Percentiles rank a stretch among this genome's conserved stretches.
Conservation (phyloP, 2,329 filamentous ascomycete genomes). For the Gremmenia infestans region DNA sequence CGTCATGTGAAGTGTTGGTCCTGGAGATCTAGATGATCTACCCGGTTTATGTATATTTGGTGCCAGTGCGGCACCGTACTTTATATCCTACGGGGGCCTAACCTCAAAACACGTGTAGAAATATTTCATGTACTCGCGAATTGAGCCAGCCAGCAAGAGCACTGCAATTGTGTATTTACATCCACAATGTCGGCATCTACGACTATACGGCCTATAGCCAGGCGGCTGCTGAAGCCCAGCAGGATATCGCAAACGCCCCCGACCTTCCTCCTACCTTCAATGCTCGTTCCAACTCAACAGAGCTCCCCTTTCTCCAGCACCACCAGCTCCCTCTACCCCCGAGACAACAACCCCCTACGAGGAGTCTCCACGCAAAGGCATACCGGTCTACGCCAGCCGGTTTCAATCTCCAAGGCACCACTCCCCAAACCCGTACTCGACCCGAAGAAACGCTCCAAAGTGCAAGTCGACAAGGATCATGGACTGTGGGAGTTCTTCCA, state of each 20-base stretch:
- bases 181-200: conserved; percentile 27
- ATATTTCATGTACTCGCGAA: not conserved
- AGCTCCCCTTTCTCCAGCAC: conserved; percentile 31
- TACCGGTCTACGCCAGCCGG: conserved; percentile 68
- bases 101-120: not conserved
- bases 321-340: conserved; percentile 30
- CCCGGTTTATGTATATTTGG: no score
- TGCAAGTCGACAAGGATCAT: conserved; percentile 64
- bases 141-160: not conserved
- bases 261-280: conserved; percentile 31
- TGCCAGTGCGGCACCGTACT: no score
- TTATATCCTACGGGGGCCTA: not conserved
- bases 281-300: conserved; percentile 22
- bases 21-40: no score
- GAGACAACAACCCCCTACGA: conserved; percentile 74
- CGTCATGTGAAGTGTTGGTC: not conserved
- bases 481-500: conserved; percentile 93
- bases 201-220: conserved; percentile 21
- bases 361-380: conserved; percentile 77
- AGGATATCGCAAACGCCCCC: conserved; percentile 19
- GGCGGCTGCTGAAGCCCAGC: conserved; percentile 16
- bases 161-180: conserved; percentile 8
- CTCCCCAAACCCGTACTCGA: conserved; percentile 68
- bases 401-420: conserved; percentile 66
- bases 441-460: conserved; percentile 47